Evolutionary conservation across 306 rosid genomes (phyloP), one percentile per base, ranked within the genome.

Genomic region (Pyrus betulifolia): DNA sequence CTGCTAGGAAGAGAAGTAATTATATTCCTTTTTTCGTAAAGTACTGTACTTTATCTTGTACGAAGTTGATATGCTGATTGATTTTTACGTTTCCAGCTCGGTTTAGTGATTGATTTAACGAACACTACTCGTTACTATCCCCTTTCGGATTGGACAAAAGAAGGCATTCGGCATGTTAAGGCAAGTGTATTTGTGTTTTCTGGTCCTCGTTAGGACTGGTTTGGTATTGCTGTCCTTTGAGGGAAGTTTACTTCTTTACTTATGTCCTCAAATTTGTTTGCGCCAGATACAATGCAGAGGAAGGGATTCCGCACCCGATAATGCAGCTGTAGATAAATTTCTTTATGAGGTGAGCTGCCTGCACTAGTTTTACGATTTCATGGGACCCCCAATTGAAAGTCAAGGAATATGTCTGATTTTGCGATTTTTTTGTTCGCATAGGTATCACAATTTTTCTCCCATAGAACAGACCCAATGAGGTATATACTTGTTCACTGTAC

Each of bases 401-500:
- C 19, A 6, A 58, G 3, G 27, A 58, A 22, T 22, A 58, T 38
- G 70, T 38, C 49, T 10, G 27, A 68, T 63, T 63, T 8, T 14
- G 35, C 70, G 38, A 76, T 67, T 83, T 31, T 69, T 77, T 81
- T 78, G 4, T 8, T 57, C 22, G 25, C 57, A 18, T 74, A 96
- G 98, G 98, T 93, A 77, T 84, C 83, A 35, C 97, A 89, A 66
- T 92, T 93, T 71, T 74, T 93, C 30, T 85, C 81, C 55, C 89
- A 93, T 57, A 97, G 90, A 80, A 89, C 87, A 80, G 94, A 83
- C 71, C 68, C 97, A 10, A 96, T 87, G 83, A 91, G 88, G 86
- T 85, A 85, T 79, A 96, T 93, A 78, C 98, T 96, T 80, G 99
- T 96, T 78, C 99, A 96, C 70, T 96, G 99, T 82, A 96, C 99